Evolutionary conservation across 257 asterid species (phyloP).

Genomic region (Salvia hispanica): DNA sequence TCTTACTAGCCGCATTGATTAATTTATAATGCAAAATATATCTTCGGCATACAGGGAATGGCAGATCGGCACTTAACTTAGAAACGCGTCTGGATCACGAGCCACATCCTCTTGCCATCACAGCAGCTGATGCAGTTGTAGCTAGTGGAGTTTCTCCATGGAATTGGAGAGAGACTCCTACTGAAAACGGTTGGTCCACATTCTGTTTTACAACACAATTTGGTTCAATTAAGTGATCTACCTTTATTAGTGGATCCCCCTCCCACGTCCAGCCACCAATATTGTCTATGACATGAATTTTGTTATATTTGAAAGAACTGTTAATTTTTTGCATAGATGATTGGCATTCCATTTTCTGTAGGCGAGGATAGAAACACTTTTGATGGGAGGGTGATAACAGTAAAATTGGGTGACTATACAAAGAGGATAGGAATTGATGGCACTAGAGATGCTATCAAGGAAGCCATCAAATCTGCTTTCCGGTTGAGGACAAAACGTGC

Average conservation of each 20-base stretch:
- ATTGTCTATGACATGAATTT: neutral
- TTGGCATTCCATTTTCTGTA: constrained; percentile 31
- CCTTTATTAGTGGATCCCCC: neutral
- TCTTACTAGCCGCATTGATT: constrained; percentile 8
- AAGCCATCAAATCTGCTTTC: constrained; percentile 80
- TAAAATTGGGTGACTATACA: constrained; percentile 69
- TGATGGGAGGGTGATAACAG: constrained; percentile 81
- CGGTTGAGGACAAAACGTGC: constrained; percentile 79
- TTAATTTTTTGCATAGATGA: neutral
- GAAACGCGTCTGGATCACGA: constrained; percentile 81
- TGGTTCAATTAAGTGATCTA: neutral
- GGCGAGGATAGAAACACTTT: constrained; percentile 65
- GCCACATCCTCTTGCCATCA: constrained; percentile 85
- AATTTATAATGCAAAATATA: constrained; percentile 8
- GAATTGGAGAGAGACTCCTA: constrained; percentile 88
- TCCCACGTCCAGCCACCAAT: neutral
- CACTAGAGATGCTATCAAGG: constrained; percentile 74
- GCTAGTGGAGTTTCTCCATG: constrained; percentile 90
- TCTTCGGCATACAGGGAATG: constrained; percentile 57
- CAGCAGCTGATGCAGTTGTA: constrained; percentile 80
- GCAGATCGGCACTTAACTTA: constrained; percentile 63
- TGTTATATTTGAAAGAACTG: neutral
- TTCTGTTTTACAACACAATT: constrained; percentile 15
- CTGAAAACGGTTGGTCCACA: constrained; percentile 57
- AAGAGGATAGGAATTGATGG: constrained; percentile 87